Evolutionary conservation across 441 rosid species (phyloP).

Genomic region (Mallotus japonicus): DNA sequence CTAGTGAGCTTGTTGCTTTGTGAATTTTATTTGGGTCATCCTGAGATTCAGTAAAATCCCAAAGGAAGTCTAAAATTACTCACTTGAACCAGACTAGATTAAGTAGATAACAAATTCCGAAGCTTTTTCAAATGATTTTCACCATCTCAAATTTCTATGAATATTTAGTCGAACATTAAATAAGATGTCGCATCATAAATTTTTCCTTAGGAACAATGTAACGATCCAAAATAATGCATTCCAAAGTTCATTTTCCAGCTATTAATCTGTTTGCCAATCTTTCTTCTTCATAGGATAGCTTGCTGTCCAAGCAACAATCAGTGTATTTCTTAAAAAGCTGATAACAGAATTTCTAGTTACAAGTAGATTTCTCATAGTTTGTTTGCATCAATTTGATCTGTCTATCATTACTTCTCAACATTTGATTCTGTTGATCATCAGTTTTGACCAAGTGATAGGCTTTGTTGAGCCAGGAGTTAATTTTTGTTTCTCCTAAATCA

Average conservation of each 20-base stretch:
- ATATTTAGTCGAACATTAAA: not conserved
- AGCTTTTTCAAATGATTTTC: slow-evolving; percentile 2
- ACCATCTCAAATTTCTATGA: not conserved
- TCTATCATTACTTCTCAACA: not conserved
- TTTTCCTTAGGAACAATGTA: not conserved
- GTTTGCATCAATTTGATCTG: not conserved
- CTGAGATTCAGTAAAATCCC: not conserved
- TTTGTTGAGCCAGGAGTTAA: not conserved
- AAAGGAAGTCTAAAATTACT: not conserved
- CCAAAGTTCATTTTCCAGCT: not conserved
- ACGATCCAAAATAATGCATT: not conserved
- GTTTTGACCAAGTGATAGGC: not conserved
- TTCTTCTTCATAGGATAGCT: not conserved
- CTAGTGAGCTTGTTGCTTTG: not conserved
- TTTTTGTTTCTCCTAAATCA: not conserved
- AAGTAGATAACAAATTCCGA: not conserved
- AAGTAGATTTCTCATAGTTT: not conserved
- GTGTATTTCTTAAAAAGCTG: not conserved
- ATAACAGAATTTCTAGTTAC: not conserved
- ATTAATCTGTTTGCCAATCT: not conserved
- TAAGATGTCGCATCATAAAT: not conserved
- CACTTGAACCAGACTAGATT: not conserved
- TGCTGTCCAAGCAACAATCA: not conserved
- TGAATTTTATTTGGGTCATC: not conserved
- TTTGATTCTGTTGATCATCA: not conserved